Base-by-base conservation (phyloP, 345 rosid species). In the Garcia nutans region DNA sequence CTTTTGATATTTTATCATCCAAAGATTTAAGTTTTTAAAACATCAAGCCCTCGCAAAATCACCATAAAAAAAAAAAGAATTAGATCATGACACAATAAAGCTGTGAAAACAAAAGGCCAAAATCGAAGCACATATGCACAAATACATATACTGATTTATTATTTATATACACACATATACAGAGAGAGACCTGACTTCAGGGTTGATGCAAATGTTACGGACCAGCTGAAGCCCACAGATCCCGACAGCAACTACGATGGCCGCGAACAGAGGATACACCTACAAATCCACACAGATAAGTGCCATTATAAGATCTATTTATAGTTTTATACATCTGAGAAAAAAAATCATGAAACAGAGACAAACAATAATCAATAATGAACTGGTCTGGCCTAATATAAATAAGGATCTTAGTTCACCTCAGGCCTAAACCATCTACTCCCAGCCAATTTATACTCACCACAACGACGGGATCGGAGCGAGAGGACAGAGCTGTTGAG, bases 191-290 rank as follows among this genome's bases (percentile, higher is more conserved):
- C 98, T 92, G 90, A 94, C 98, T 89, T 94, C 98, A 70, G 98
- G 98, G 70, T 94, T 94, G 84, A 85, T 88, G 89, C 89, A 85
- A 87, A 96, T 85, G 85, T 96, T 86, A 45, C 98, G 93, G 44
- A 89, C 87, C 85, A 96, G 80, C 80, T 86, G 87, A 44, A 88
- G 76, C 11, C 89, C 98, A 61, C 99, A 96, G 86, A 96, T 96
- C 83, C 99, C 98, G 0, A 96, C 86, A 22, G 98, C 99, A 33
- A 83, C 89, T 64, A 97, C 91, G 20, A 92, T 89, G 37, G 98
- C 92, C 54, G 95, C 99, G 71, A 93, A 96, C 76, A 96, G 86
- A 55, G 98, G 99, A 84, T 87, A 96, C 61, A 93, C 99, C 99
- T 96, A 69, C 41, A 63, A 77, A 58, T 42, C 45, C 5, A 62